Base-by-base conservation (phyloP, 2,329 filamentous ascomycete species). In the Colletotrichum agaves region DNA sequence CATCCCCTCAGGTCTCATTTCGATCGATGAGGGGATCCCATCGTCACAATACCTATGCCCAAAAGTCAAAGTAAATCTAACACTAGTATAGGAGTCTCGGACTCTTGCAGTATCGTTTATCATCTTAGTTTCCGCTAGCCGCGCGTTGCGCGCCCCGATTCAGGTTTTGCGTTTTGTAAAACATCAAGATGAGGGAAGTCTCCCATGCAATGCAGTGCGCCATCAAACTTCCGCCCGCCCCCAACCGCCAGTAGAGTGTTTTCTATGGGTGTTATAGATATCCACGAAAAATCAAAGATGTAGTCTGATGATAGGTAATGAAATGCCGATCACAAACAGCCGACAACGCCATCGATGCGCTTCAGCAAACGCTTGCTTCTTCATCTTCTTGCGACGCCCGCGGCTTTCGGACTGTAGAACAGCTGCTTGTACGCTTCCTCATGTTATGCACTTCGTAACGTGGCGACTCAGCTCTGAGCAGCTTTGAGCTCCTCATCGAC, bases 401-500 rank as follows among this genome's bases (percentile, higher is more conserved):
- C 12, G 46, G 33, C 12, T 11, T 21, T 8, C 33, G 8, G n/a
- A 33, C 21, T 44, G 15, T 10, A 31, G 37, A n/a, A 31, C 17
- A 41, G n/a, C 21, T 10, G 47, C 19, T 55, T 43, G 35, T 5
- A 37, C 49, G 46, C 61, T 49, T 33, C 41, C 52, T 46, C 46
- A 43, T 43, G 41, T 15, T 52, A 35, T 52, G 46, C n/a, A 19
- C 13, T 44, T 10, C 13, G 15, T 33, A 13, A 21, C 10, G 23
- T 15, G 21, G 19, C n/a, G 3, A 2, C 37, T 68, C 53, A 65
- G 65, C 61, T 68, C 15, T 68, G 44, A 23, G 35, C 39, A 23
- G 62, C 67, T 46, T 71, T 67, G 33, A 91, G 81, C 78, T 92
- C 90, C 74, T 86, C 81, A 67, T 87, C 90, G 8, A 97, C 92